Conservation (phyloP, 2,329 filamentous ascomycete genomes). For the Leptographium procerum region DNA sequence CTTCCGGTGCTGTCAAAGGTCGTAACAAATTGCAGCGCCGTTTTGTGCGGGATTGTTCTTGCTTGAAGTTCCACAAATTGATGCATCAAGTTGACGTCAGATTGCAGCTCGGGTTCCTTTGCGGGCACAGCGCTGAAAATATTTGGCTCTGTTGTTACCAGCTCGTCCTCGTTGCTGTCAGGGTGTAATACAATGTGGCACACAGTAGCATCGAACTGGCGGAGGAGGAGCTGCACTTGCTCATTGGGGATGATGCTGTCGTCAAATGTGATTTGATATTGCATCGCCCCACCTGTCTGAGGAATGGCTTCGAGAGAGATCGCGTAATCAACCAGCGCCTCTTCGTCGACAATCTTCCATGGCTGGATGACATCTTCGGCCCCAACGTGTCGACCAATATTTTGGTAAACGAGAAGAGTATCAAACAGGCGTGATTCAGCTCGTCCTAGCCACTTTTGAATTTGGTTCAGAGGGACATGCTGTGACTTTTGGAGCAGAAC, state of each 20-base stretch:
- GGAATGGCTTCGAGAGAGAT: slow-evolving; percentile 73
- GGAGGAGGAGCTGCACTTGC: slow-evolving; percentile 56
- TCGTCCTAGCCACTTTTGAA: slow-evolving; percentile 61
- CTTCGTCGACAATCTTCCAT: slow-evolving; percentile 55
- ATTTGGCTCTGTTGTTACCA: slow-evolving; percentile 19
- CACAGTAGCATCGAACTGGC: slow-evolving; percentile 62
- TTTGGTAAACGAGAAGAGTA: slow-evolving; percentile 76
- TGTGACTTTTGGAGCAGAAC: slow-evolving; percentile 56
- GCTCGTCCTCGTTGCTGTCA: slow-evolving; percentile 26
- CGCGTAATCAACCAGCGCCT: slow-evolving; percentile 63
- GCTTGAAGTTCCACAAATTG: slow-evolving; percentile 64
- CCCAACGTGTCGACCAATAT: slow-evolving; percentile 22
- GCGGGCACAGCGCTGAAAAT: slow-evolving; percentile 59
- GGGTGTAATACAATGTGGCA: slow-evolving; percentile 42
- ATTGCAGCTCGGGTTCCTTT: slow-evolving; percentile 41
- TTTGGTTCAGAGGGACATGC: slow-evolving; percentile 55
- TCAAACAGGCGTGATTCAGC: slow-evolving; percentile 63
- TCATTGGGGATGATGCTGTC: slow-evolving; percentile 51
- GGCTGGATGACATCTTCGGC: slow-evolving; percentile 16
- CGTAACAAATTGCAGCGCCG: slow-evolving; percentile 66
- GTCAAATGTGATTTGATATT: slow-evolving; percentile 56
- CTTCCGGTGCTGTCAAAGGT: slow-evolving; percentile 31
- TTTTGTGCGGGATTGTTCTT: slow-evolving; percentile 38
- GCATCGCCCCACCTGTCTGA: slow-evolving; percentile 30
- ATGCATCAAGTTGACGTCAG: slow-evolving; percentile 54